Evolutionary conservation across 306 rosid genomes (phyloP).

Genomic region (Hylodesmum podocarpum): DNA sequence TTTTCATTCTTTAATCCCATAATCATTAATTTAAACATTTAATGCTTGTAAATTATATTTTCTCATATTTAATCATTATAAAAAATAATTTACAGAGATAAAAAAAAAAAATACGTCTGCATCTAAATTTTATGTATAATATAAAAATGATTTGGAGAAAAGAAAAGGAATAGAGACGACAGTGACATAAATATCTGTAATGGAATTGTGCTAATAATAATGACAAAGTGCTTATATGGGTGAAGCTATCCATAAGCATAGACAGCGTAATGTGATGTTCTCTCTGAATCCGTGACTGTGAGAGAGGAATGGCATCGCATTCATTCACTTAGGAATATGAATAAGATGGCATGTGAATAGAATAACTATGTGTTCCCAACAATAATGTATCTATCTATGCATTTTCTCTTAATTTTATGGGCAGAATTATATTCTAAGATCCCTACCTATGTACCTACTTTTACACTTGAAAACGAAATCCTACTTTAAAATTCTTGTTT

Average conservation of each 20-base stretch:
- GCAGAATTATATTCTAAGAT: conserved; percentile 10
- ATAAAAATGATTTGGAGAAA: neutral
- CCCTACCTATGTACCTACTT: neutral
- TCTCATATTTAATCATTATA: too few species aligned
- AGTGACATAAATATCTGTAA: neutral
- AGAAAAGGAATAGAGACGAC: neutral
- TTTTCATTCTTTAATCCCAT: too few species aligned
- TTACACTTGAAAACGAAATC: conserved; percentile 18
- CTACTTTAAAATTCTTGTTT: neutral
- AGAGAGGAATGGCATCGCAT: conserved; percentile 22
- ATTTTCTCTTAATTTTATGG: neutral
- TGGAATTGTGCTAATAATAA: conserved; percentile 17
- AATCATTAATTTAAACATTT: too few species aligned
- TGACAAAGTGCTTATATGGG: neutral
- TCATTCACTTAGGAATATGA: conserved; percentile 6
- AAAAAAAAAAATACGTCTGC: too few species aligned
- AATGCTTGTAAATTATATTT: too few species aligned
- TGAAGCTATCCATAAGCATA: neutral
- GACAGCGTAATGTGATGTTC: neutral
- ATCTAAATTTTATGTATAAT: neutral
- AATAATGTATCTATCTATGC: neutral
- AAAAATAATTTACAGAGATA: too few species aligned
- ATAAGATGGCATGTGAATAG: conserved; percentile 29
- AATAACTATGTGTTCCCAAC: conserved; percentile 26
- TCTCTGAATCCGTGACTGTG: conserved; percentile 15